These are phyloP conservation scores for Aspergillus tamarii DNA, from an alignment of 2,329 filamentous ascomycete genomes.

Conservation along the genomic window DNA sequence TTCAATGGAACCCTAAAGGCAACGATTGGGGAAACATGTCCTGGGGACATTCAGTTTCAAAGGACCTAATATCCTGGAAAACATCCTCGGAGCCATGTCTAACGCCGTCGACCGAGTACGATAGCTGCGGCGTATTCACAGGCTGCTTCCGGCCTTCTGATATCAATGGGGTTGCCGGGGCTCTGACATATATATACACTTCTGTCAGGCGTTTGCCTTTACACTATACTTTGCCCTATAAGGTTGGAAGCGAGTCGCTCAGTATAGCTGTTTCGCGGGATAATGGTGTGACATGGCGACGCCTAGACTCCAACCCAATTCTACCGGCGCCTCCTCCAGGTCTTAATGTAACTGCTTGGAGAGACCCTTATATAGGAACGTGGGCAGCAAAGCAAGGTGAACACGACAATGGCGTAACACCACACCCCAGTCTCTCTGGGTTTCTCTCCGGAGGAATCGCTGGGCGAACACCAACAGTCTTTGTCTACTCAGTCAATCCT, in stretches of 20 bases:
- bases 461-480: conserved; percentile 47
- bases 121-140: conserved; percentile 47
- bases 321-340: conserved; percentile 37
- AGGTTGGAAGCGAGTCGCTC: conserved; percentile 40
- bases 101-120: conserved; percentile 40
- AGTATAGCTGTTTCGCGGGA: conserved; percentile 44
- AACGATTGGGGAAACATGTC: conserved; percentile 48
- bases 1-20: conserved; percentile 48
- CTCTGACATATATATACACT: conserved; percentile 45
- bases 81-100: conserved; percentile 32
- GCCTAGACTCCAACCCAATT: conserved; percentile 42
- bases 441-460: conserved; percentile 54
- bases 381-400: conserved; percentile 31
- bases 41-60: conserved; percentile 46
- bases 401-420: conserved; percentile 8
- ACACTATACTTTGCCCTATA: conserved; percentile 45
- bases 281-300: conserved; percentile 42
- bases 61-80: conserved; percentile 45
- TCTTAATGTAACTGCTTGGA: conserved; percentile 45
- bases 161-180: conserved; percentile 26
- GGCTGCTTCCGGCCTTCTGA: conserved; percentile 41
- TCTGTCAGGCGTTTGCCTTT: conserved; percentile 45
- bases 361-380: conserved; percentile 44
- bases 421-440: conserved; percentile 44
- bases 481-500: conserved; percentile 50